phyloP scores from a whole-genome alignment of 1,139 yeast species.

The Yamadazyma blattariae region DNA sequence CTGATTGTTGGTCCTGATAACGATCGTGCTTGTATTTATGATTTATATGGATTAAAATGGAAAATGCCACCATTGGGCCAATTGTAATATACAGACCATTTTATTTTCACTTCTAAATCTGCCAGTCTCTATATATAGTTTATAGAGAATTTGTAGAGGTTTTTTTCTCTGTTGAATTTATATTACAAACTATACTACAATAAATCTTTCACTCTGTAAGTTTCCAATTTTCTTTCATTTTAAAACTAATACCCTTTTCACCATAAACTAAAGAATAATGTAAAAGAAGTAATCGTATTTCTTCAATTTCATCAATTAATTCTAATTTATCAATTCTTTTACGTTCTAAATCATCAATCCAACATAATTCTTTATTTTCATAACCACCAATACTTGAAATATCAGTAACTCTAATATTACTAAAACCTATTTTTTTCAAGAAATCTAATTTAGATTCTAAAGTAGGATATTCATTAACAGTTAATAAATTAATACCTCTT shows the following conservation, averaged over 20 bases:
- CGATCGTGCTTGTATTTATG: conserved; percentile 28
- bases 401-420: conserved; percentile 39
- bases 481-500: conserved; percentile 74
- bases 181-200: too few species aligned
- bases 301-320: conserved; percentile 87
- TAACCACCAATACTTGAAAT: conserved; percentile 59
- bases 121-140: too few species aligned
- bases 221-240: conserved; percentile 1
- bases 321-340: conserved; percentile 62
- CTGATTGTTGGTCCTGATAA: conserved; percentile 25
- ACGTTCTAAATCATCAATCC: conserved; percentile 51
- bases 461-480: conserved; percentile 35
- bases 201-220: too few species aligned
- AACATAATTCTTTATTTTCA: conserved; percentile 29
- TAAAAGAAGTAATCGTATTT: conserved; percentile 63
- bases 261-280: conserved; percentile 62
- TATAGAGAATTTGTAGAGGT: too few species aligned
- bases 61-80: conserved; percentile 49
- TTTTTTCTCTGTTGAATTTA: too few species aligned
- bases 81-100: conserved; percentile 18
- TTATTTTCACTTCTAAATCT: too few species aligned
- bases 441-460: conserved; percentile 43
- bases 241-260: conserved; percentile 11
- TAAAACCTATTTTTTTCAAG: conserved; percentile 22
- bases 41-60: conserved; percentile 48